Conservation (phyloP, 257 asterid species). For the Cruciata laevipes region DNA sequence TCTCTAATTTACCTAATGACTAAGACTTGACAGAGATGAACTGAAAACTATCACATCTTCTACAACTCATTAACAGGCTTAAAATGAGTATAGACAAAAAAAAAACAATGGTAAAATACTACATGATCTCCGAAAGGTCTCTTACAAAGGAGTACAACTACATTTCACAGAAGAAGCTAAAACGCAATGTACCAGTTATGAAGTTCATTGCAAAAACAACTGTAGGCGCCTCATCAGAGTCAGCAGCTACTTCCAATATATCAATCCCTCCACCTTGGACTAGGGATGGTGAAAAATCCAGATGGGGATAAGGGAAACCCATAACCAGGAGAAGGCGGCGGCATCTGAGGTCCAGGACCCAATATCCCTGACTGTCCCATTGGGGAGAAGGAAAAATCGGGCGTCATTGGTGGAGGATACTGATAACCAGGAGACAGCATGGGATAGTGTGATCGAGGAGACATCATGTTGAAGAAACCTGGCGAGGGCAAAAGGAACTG, state of each 20-base stretch:
- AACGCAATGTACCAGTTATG: slow-evolving; percentile 17
- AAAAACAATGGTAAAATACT: slow-evolving; percentile 20
- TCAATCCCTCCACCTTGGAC: slow-evolving; percentile 90
- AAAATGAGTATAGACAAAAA: slow-evolving; percentile 20
- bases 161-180: slow-evolving; percentile 25
- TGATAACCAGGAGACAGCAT: slow-evolving; percentile 78
- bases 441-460: slow-evolving; percentile 85
- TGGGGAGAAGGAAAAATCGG: slow-evolving; percentile 65
- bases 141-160: slow-evolving; percentile 25
- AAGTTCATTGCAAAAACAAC: slow-evolving; percentile 19
- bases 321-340: slow-evolving; percentile 83
- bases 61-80: slow-evolving; percentile 10
- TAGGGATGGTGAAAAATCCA: slow-evolving; percentile 55
- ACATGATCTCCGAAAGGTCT: slow-evolving; percentile 17
- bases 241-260: slow-evolving; percentile 31
- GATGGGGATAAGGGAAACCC: slow-evolving; percentile 86
- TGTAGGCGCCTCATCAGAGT: slow-evolving; percentile 21
- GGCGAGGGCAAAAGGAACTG: slow-evolving; percentile 87
- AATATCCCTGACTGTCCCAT: slow-evolving; percentile 64
- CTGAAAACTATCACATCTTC: slow-evolving; percentile 19
- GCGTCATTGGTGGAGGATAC: slow-evolving; percentile 60
- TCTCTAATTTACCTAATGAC: slow-evolving; percentile 14
- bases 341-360: slow-evolving; percentile 75
- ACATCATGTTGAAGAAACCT: slow-evolving; percentile 52
- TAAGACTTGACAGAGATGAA: slow-evolving; percentile 11